phyloP scores from a whole-genome alignment of 805 yeast species.

The Saccharomyces mikatae region DNA sequence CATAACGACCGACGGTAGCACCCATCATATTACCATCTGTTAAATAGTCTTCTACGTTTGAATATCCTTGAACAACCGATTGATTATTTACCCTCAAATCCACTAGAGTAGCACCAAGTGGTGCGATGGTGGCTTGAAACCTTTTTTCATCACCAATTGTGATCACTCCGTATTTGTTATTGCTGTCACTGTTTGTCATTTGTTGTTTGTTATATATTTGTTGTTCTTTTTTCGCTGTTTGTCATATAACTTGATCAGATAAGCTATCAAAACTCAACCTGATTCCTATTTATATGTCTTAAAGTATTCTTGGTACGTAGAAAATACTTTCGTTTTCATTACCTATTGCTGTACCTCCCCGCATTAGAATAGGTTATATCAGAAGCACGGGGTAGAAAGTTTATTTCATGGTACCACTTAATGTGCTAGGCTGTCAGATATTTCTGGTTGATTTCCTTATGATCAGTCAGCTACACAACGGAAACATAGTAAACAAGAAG shows the following conservation, averaged over 20 bases:
- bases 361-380: background rate
- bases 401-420: background rate
- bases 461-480: background rate
- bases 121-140: slow-evolving; percentile 37
- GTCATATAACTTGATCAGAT: background rate
- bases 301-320: background rate
- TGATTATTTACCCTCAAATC: slow-evolving; percentile 34
- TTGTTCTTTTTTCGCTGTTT: background rate
- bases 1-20: slow-evolving; percentile 57
- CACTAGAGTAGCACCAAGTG: slow-evolving; percentile 47
- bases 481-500: slow-evolving; percentile 13
- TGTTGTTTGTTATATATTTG: too few relatives aligned
- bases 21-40: slow-evolving; percentile 47
- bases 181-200: background rate
- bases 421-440: background rate
- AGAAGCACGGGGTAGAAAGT: background rate
- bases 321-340: background rate
- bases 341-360: background rate
- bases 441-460: background rate
- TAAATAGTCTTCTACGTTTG: slow-evolving; percentile 26
- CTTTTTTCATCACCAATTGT: slow-evolving; percentile 27
- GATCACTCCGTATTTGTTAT: slow-evolving; percentile 23
- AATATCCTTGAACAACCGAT: slow-evolving; percentile 35
- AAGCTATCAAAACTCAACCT: background rate
- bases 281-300: background rate